Evolutionary conservation across 345 rosid species (phyloP).

Genomic region (Garcia nutans): DNA sequence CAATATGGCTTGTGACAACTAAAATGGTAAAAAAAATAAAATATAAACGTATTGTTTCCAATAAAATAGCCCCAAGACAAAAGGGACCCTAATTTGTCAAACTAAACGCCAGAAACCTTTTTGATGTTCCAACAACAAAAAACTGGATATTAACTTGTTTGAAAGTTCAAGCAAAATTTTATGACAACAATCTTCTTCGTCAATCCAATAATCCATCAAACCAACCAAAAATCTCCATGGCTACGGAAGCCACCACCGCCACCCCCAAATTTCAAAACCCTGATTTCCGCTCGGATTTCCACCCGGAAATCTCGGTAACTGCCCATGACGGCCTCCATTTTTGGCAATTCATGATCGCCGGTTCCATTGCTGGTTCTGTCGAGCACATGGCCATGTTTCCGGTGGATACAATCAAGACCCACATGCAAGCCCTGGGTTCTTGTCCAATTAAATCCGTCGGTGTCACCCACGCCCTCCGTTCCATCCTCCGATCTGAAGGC

Average conservation of each 20-base stretch:
- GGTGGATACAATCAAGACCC: constrained; percentile 92
- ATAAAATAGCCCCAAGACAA: no score
- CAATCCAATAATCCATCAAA: not conserved
- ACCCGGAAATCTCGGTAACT: constrained; percentile 43
- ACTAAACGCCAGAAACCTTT: no score
- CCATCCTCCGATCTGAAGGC: constrained; percentile 69
- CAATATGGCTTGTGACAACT: no score
- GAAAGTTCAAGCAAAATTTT: not conserved
- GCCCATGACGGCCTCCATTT: constrained; percentile 65
- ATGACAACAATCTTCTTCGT: not conserved
- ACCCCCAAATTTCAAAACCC: constrained; percentile 54
- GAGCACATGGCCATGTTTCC: constrained; percentile 99
- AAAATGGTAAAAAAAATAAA: no score
- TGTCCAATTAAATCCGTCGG: constrained; percentile 85
- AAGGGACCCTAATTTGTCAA: no score
- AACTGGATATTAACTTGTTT: no score
- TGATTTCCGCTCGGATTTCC: constrained; percentile 68
- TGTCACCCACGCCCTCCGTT: constrained; percentile 71
- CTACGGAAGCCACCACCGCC: constrained; percentile 64
- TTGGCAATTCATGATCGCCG: constrained; percentile 96
- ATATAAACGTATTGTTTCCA: no score
- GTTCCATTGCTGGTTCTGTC: constrained; percentile 84
- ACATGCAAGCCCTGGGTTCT: constrained; percentile 92
- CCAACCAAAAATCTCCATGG: constrained; percentile 32
- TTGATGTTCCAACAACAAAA: no score